phyloP scores from a whole-genome alignment of 1,284 basidiomycete genomes.

The Leucoagaricus sp. region DNA sequence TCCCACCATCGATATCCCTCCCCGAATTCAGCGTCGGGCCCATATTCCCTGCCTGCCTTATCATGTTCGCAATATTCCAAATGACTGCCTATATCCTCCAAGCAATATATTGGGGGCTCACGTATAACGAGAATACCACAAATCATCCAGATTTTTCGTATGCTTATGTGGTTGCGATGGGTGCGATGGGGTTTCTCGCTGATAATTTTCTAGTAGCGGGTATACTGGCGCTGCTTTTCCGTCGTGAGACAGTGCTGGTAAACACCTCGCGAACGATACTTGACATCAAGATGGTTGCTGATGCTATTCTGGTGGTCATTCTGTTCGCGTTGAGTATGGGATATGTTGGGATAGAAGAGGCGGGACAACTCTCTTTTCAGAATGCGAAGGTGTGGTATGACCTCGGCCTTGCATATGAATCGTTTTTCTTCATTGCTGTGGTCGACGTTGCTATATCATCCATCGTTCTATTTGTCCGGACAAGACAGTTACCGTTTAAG shows the following conservation, averaged over 20 bases:
- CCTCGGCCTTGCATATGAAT: background rate
- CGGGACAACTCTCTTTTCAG: too few species aligned
- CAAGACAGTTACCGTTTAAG: background rate
- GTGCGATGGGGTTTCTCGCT: background rate
- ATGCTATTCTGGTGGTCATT: background rate
- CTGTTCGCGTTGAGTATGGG: slow-evolving; percentile 6
- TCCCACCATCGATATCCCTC: background rate
- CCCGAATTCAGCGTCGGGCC: slow-evolving; percentile 1
- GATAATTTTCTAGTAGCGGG: background rate
- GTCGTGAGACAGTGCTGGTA: background rate
- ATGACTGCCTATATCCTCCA: background rate
- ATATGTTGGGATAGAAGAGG: background rate
- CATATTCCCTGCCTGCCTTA: slow-evolving; percentile 3
- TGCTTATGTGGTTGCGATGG: too few species aligned
- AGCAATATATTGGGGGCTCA: background rate
- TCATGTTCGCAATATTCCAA: background rate
- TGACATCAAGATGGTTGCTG: background rate
- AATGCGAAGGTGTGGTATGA: background rate
- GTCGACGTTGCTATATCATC: background rate
- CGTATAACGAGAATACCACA: background rate
- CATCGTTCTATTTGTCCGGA: background rate
- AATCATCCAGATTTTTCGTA: too few species aligned
- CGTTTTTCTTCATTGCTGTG: background rate
- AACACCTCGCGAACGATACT: background rate
- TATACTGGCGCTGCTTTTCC: background rate